phyloP scores from a whole-genome alignment of 1,284 basidiomycete genomes.

The Rhodotorula glutinis region DNA sequence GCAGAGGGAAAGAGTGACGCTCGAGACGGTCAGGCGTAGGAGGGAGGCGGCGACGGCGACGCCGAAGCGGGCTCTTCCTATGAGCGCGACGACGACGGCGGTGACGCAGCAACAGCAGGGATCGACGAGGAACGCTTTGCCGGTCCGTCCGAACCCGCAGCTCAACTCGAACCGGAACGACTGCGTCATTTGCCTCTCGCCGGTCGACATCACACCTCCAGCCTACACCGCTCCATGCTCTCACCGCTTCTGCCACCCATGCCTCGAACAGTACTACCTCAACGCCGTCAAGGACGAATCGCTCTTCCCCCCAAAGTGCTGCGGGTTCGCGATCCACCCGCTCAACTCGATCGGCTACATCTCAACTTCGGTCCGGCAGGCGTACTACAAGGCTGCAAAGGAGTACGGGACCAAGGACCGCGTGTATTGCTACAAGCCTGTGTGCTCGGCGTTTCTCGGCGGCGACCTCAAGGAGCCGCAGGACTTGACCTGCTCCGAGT shows the following conservation, averaged over 20 bases:
- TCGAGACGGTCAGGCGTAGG: not conserved
- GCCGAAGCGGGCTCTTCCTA: not conserved
- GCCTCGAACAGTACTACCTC: conserved; percentile 51
- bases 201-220: conserved; percentile 69
- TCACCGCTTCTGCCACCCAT: conserved; percentile 52
- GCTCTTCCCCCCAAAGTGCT: conserved; percentile 54
- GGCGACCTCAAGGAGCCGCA: conserved; percentile 33
- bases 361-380: not conserved
- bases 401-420: conserved; percentile 52
- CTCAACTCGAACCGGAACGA: too few relatives aligned
- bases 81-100: too few relatives aligned
- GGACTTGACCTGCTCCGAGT: conserved; percentile 36
- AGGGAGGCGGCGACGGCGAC: not conserved
- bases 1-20: not conserved
- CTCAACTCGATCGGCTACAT: too few relatives aligned
- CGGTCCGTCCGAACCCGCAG: too few relatives aligned
- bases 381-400: conserved; percentile 42
- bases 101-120: too few relatives aligned
- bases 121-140: too few relatives aligned
- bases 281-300: conserved; percentile 52
- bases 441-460: conserved; percentile 58
- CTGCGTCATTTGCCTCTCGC: conserved; percentile 64
- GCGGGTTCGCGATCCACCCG: not conserved
- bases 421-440: conserved; percentile 53
- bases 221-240: not conserved